Conservation (phyloP, 768 basidiomycete species). For the Lentinula sp. region DNA sequence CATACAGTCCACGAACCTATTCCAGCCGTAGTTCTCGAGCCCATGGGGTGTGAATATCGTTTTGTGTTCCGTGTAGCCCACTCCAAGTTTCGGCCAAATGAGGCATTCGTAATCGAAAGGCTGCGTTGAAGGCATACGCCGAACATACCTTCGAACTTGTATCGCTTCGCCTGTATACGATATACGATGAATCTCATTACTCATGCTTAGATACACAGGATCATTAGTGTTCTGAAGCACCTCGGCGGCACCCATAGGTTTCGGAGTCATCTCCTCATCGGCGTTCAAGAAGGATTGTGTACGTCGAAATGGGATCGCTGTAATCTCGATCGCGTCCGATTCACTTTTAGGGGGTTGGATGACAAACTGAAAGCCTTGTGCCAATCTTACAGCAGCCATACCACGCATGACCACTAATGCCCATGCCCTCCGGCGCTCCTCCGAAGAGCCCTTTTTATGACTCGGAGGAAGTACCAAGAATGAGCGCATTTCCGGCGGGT, state of each 20-base stretch:
- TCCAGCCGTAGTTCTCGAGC: conserved; percentile 82
- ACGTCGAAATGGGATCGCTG: conserved; percentile 30
- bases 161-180: conserved; percentile 89
- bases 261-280: conserved; percentile 47
- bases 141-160: conserved; percentile 80
- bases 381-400: conserved; percentile 88
- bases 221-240: conserved; percentile 49
- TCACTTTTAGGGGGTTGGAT: conserved; percentile 37
- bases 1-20: conserved; percentile 43
- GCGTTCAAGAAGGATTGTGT: conserved; percentile 50
- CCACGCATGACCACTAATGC: conserved; percentile 82
- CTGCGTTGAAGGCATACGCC: conserved; percentile 56
- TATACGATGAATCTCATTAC: conserved; percentile 91
- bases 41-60: conserved; percentile 75
- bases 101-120: conserved; percentile 80
- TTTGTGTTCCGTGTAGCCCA: conserved; percentile 76
- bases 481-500: conserved; percentile 78
- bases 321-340: conserved; percentile 21
- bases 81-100: conserved; percentile 90
- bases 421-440: conserved; percentile 55
- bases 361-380: conserved; percentile 94
- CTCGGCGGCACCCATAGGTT: conserved; percentile 60
- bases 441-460: conserved; percentile 42
- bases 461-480: conserved; percentile 73
- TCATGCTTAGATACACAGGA: conserved; percentile 89